Evolutionary conservation across 352 stramenopile genomes (phyloP).

Genomic region (Phytophthora megakarya): DNA sequence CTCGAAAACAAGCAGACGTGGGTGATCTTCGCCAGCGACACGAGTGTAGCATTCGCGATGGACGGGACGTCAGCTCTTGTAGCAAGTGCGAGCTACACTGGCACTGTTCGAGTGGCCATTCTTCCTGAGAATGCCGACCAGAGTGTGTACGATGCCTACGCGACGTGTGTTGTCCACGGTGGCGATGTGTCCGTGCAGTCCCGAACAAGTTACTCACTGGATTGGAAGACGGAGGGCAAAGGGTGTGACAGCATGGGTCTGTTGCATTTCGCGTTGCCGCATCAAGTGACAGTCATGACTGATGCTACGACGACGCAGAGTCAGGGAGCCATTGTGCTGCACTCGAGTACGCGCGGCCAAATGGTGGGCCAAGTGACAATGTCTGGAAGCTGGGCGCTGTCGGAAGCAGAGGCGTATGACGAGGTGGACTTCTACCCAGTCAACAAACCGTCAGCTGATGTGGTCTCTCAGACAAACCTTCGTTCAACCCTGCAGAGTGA

Average conservation of each 20-base stretch:
- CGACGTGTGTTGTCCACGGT: conserved; percentile 56
- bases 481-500: conserved; percentile 48
- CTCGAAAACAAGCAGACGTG: conserved; percentile 66
- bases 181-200: conserved; percentile 47
- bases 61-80: conserved; percentile 40
- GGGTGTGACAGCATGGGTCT: conserved; percentile 48
- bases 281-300: conserved; percentile 54
- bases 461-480: conserved; percentile 40
- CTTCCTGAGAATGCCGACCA: conserved; percentile 31
- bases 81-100: conserved; percentile 38
- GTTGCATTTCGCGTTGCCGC: conserved; percentile 69
- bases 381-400: conserved; percentile 42
- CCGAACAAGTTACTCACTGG: conserved; percentile 58
- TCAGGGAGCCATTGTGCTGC: conserved; percentile 36
- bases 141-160: conserved; percentile 55
- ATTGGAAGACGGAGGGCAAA: conserved; percentile 56
- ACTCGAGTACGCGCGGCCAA: conserved; percentile 56
- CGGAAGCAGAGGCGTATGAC: conserved; percentile 47
- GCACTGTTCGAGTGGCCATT: conserved; percentile 57
- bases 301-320: conserved; percentile 16
- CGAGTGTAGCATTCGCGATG: conserved; percentile 37
- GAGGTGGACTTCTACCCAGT: conserved; percentile 57
- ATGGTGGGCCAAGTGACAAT: conserved; percentile 52
- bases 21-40: conserved; percentile 59
- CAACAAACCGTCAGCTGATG: conserved; percentile 28